Conservation (phyloP, 805 yeast species). For the Lipomyces kockii region DNA sequence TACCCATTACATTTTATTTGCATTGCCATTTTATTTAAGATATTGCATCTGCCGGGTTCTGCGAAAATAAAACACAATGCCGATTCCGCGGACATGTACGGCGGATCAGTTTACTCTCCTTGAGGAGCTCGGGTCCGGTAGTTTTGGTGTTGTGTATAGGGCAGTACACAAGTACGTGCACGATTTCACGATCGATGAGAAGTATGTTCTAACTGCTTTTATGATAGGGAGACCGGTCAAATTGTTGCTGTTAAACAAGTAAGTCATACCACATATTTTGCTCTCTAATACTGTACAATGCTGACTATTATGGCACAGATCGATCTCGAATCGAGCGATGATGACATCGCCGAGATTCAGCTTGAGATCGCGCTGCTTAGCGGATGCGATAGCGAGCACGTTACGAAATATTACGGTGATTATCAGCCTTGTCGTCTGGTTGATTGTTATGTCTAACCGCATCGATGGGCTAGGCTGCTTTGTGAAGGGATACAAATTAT, state of each 20-base stretch:
- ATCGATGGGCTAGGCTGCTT: constrained; percentile 55
- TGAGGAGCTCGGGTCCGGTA: constrained; percentile 73
- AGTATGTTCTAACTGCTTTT: constrained; percentile 6
- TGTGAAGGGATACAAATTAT: constrained; percentile 67
- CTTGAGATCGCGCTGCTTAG: constrained; percentile 71
- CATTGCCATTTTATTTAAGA: not conserved
- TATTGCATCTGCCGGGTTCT: not conserved
- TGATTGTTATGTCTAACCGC: not conserved
- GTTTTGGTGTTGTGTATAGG: constrained; percentile 75
- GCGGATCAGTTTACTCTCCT: constrained; percentile 55
- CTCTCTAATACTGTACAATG: not conserved
- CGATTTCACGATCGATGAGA: not conserved
- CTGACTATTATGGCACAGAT: constrained; percentile 48
- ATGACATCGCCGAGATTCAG: constrained; percentile 73
- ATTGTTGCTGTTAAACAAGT: constrained; percentile 46
- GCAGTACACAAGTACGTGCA: constrained; percentile 54
- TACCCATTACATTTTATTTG: not conserved
- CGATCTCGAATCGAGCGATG: constrained; percentile 67
- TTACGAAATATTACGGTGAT: constrained; percentile 63
- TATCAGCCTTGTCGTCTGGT: not conserved
- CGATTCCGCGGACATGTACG: constrained; percentile 17
- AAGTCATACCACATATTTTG: not conserved
- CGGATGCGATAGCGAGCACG: constrained; percentile 64
- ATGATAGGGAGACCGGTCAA: constrained; percentile 41
- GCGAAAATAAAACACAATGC: not conserved